Evolutionary conservation across 2,329 filamentous ascomycete species (phyloP).

Genomic region (Penicillium sp.): DNA sequence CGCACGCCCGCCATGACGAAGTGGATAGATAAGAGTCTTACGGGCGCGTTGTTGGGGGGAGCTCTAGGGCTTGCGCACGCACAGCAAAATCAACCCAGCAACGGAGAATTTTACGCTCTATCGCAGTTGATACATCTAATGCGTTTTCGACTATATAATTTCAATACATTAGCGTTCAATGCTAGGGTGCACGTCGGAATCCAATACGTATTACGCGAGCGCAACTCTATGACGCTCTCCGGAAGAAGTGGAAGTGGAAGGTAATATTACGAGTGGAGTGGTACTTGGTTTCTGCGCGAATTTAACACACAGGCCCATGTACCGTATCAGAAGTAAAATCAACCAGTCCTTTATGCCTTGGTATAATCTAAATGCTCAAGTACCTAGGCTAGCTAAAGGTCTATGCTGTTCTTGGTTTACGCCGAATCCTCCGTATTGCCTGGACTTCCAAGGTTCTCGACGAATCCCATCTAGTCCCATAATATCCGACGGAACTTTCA

Average conservation of each 20-base stretch:
- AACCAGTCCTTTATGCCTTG: background rate
- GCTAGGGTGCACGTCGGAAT: background rate
- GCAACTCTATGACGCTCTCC: constrained; percentile 20
- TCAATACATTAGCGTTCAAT: background rate
- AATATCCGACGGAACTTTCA: background rate
- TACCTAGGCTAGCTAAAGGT: background rate
- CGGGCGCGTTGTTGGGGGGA: constrained; percentile 1
- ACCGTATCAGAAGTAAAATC: background rate
- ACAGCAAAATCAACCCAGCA: background rate
- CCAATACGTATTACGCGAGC: background rate
- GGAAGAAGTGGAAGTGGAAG: constrained; percentile 10
- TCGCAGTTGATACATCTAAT: background rate
- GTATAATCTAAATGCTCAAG: background rate
- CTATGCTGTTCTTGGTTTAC: background rate
- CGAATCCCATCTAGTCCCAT: background rate
- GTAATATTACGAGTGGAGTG: constrained; percentile 14
- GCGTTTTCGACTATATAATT: background rate
- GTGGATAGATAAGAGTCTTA: constrained; percentile 2
- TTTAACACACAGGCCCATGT: background rate
- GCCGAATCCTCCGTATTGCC: background rate
- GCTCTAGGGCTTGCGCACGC: background rate
- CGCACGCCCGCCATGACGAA: constrained; percentile 15
- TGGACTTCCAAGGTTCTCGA: background rate
- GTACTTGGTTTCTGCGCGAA: constrained; percentile 1
- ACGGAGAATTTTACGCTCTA: background rate